Evolutionary conservation across 1,284 basidiomycete genomes (phyloP), one percentile per base, ranked within the genome.

Genomic region (Athelia psychrophila): DNA sequence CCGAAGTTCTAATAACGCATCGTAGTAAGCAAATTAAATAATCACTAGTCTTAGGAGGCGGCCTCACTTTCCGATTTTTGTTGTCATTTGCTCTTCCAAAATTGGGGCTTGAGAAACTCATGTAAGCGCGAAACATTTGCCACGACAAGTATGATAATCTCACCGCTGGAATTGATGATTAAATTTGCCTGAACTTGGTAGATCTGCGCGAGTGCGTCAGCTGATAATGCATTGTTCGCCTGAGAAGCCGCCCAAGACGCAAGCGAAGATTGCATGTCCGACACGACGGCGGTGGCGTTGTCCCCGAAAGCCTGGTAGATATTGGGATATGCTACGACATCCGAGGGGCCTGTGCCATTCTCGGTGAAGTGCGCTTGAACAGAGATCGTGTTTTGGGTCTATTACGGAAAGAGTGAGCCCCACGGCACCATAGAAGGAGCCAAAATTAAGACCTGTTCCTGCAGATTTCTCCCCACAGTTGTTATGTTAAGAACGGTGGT

Each of bases 291-390:
- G 32, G 58, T 60, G 1, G 69, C 71, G n/a, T 63, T 51, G n/a
- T 54, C 52, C 0, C 75, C 73, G 42, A 75, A 74, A 22, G 79
- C 63, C 57, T 78, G 71, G 56, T 74, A 71, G 22, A 79, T 56
- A 54, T 76, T 76, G n/a, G 76, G 75, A 56, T 60, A 76, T 3
- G 76, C 76, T 50, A 79, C 77, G 18, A 65, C 65, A 56, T 77
- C 71, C 1, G 70, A 69, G 3, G 73, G 73, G 1, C 76, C 75
- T 16, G 53, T 33, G 1, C 75, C 75, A 27, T 61, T 68, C 9
- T 46, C 23, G 52, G 74, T 58, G 56, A 72, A 75, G 10, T 48
- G 45, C 2, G 62, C 62, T 1, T 60, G 62, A 19, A 64, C 50
- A 8, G 57, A 52, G 48, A 57, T 62, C 53, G 57, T 57, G 22